These are phyloP conservation scores for Xylaria sp. DNA, from an alignment of 2,329 filamentous ascomycete species.

Conservation along the genomic window DNA sequence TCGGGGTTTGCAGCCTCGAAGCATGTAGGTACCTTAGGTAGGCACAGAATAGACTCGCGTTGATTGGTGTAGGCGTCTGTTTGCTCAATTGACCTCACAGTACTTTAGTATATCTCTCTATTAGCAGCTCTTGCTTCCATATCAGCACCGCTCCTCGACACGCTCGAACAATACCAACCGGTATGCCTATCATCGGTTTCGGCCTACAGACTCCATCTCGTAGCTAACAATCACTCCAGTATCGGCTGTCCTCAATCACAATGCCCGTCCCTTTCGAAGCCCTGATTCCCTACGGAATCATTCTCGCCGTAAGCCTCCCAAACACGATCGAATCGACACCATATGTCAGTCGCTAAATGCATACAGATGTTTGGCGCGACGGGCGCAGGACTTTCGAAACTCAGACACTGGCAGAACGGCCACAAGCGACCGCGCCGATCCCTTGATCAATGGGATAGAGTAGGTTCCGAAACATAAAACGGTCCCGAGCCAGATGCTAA, in stretches of 20 bases:
- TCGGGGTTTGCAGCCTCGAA: background rate
- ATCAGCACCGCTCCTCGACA: slow-evolving; percentile 3
- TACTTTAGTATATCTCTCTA: background rate
- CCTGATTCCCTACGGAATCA: slow-evolving; percentile 68
- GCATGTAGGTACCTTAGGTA: no score
- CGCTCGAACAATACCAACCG: slow-evolving; percentile 8
- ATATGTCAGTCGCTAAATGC: slow-evolving; percentile 29
- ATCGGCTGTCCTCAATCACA: slow-evolving; percentile 35
- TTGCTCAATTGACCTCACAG: slow-evolving; percentile 16
- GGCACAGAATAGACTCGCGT: background rate
- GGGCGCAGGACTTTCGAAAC: slow-evolving; percentile 61
- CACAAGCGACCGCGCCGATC: slow-evolving; percentile 65
- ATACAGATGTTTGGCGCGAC: slow-evolving; percentile 67
- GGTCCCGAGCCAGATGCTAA: slow-evolving; percentile 36
- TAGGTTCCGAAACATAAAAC: slow-evolving; percentile 43
- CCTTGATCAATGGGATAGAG: slow-evolving; percentile 67
- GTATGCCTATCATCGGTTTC: background rate
- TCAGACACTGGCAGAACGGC: slow-evolving; percentile 64
- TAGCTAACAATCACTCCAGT: slow-evolving; percentile 4
- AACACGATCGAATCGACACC: slow-evolving; percentile 1
- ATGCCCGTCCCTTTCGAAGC: slow-evolving; percentile 71
- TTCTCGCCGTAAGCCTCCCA: slow-evolving; percentile 58
- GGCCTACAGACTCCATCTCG: background rate
- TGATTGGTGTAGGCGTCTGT: background rate
- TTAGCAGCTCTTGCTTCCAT: slow-evolving; percentile 9